Base-by-base conservation (phyloP, 768 basidiomycete genomes). In the Russula compacta region DNA sequence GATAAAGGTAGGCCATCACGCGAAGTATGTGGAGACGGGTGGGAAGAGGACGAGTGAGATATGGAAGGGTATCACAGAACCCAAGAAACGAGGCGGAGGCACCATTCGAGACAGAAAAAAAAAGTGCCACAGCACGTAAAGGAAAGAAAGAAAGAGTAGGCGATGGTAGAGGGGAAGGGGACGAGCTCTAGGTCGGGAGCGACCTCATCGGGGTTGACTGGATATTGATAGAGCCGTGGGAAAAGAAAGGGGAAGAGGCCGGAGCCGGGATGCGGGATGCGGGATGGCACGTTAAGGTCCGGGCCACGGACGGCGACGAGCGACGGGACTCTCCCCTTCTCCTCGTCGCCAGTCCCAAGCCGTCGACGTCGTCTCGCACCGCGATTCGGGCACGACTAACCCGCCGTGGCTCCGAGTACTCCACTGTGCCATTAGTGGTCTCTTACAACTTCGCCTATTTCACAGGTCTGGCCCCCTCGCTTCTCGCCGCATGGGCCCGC, bases 401-500 rank as follows among this genome's bases (percentile, higher is more conserved):
- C 32, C n/a, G 17, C n/a, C 61, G 46, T 54, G 56, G 48, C 56
- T 24, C 40, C 43, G 42, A 14, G 8, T 24, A 40, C 48, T 24
- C 38, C 11, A 35, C 51, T 8, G 12, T 44, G 8, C 32, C 43
- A 29, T 46, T 8, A 19, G 53, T 32, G 42, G 36, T 44, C 40
- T 15, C 47, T 58, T 53, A 63, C 55, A 53, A 39, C 48, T 63
- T 33, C 40, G 53, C 53, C 17, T 40, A 44, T 55, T 32, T 39
- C 48, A 12, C 48, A 46, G 61, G 64, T 63, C 64, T 57, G 58
- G 56, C 56, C 64, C 61, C n/a, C 48, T 63, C 61, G 57, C 56
- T 59, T 64, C 63, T 47, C 49, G 33, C 54, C 63, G 63, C 64
- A 64, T 66, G 65, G 54, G 39, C 59, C 53, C 21, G 64, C 66